Conservation (phyloP, 768 basidiomycete species). For the Psilocybe cyanescens region DNA sequence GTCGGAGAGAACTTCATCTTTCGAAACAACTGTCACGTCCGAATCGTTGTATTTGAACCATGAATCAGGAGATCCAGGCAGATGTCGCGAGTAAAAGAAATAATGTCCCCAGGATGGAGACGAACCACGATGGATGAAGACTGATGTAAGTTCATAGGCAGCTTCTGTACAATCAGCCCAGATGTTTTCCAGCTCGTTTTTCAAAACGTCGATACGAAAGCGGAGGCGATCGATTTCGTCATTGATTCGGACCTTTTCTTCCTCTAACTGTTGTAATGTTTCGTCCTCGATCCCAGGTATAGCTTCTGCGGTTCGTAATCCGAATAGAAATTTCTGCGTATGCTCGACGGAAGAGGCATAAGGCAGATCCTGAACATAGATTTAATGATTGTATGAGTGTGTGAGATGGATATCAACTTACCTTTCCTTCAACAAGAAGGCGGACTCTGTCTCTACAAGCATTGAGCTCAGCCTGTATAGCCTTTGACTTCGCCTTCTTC, state of each 20-base stretch:
- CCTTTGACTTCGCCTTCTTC: conserved; percentile 74
- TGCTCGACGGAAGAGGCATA: conserved; percentile 59
- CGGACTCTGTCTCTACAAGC: conserved; percentile 69
- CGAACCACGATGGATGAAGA: conserved; percentile 93
- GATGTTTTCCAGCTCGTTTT: conserved; percentile 69
- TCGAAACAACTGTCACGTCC: conserved; percentile 73
- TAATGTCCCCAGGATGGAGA: conserved; percentile 92
- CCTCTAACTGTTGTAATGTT: conserved; percentile 51
- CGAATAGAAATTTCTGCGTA: conserved; percentile 60
- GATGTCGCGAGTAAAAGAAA: conserved; percentile 91
- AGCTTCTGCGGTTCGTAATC: conserved; percentile 39
- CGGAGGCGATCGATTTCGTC: conserved; percentile 63
- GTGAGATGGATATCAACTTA: conserved; percentile 29
- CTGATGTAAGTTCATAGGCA: conserved; percentile 90
- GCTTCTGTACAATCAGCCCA: conserved; percentile 72
- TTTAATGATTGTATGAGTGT: conserved; percentile 4
- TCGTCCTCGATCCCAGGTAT: conserved; percentile 63
- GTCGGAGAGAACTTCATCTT: conserved; percentile 86
- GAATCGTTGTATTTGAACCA: conserved; percentile 99
- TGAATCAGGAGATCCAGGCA: conserved; percentile 77
- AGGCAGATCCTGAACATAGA: conserved; percentile 55
- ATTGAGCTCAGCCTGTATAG: conserved; percentile 68
- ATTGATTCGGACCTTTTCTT: conserved; percentile 57
- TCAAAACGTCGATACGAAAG: conserved; percentile 52
- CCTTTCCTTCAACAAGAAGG: conserved; percentile 73